A percentile compares a stretch with the other conserved stretches of the same genome.
phyloP scores from a whole-genome alignment of 2,329 filamentous ascomycete genomes.

The Zarea fungicola region DNA sequence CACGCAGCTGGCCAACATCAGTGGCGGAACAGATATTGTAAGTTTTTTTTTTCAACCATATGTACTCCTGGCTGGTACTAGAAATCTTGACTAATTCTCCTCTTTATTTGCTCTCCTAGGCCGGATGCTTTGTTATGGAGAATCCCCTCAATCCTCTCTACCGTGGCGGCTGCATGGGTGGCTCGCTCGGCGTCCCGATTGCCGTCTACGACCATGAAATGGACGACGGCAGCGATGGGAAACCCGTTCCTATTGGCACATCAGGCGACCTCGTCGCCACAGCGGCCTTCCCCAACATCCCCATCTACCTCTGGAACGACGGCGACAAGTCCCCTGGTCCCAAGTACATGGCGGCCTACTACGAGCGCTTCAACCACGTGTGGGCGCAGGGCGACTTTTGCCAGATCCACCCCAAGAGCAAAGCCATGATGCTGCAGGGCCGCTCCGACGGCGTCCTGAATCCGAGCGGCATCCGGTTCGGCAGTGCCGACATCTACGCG shows the following conservation, averaged over 20 bases:
- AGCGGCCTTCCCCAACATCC: constrained; percentile 69
- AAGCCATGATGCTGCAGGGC: constrained; percentile 61
- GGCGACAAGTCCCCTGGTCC: constrained; percentile 41
- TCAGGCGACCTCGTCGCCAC: constrained; percentile 72
- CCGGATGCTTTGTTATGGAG: constrained; percentile 55
- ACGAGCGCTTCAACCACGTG: constrained; percentile 57
- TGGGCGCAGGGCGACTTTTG: constrained; percentile 86
- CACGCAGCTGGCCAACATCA: constrained; percentile 67
- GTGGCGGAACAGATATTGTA: constrained; percentile 72
- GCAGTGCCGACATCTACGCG: constrained; percentile 73
- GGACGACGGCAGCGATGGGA: constrained; percentile 38
- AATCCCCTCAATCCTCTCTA: constrained; percentile 67
- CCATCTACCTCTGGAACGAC: constrained; percentile 61
- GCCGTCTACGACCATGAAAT: constrained; percentile 60
- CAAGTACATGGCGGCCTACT: constrained; percentile 57
- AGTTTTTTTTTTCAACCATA: constrained; percentile 18
- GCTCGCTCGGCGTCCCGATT: constrained; percentile 44
- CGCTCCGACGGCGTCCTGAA: constrained; percentile 76
- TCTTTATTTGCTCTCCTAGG: constrained; percentile 26
- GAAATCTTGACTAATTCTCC: no score
- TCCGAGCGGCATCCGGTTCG: constrained; percentile 72
- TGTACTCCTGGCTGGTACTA: not conserved
- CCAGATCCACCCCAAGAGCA: constrained; percentile 61
- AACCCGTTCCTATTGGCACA: constrained; percentile 49
- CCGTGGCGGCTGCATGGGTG: constrained; percentile 48